Base-by-base conservation (phyloP, 2,329 filamentous ascomycete species). In the Triangularia verruculosa region DNA sequence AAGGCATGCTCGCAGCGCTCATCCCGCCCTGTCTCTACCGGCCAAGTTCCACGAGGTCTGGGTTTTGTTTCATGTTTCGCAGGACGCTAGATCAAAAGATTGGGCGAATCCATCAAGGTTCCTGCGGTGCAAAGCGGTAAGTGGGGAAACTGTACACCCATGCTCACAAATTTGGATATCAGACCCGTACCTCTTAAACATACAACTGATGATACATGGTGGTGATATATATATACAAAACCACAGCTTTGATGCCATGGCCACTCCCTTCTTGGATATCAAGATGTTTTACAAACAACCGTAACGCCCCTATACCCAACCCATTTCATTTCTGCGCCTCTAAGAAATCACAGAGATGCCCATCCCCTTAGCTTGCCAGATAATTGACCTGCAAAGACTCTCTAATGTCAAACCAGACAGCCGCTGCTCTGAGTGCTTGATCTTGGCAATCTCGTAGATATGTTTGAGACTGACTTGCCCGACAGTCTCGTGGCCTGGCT, bases 371-470 rank as follows among this genome's bases (percentile, higher is more conserved):
- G 89, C 88, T 77, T 91, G 89, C 69, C 81, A 88, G 69, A 94
- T 91, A 65, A 94, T 81, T 61, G 87, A 86, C 77, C 84, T 88
- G 78, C 90, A 92, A 27, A 94, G 73, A 0, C 89, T 88, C 74
- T 92, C 82, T 60, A 93, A 77, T 56, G 85, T 83, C 71, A 92
- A 74, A 1, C 90, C 91, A 1, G 90, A 92, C 66, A 94, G 77
- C 64, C 91, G 83, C 66, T 88, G 79, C 78, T 95, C 91, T 60
- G 84, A 81, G 70, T 92, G 89, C 84, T 99, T 99, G 74, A 99
- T 96, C 83, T 92, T 93, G 69, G 95, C 95, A 77, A 99, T 98
- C 80, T 98, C 94, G 79, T 93, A 98, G 22, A 99, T 82, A 79
- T 99, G 95, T 82, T 99, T 99, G 73, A 99, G 79, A 72, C 90